Percentiles rank a stretch among this genome's conserved stretches.
phyloP scores from a whole-genome alignment of 495 filamentous ascomycete genomes.

The Clohesyomyces aquaticus region DNA sequence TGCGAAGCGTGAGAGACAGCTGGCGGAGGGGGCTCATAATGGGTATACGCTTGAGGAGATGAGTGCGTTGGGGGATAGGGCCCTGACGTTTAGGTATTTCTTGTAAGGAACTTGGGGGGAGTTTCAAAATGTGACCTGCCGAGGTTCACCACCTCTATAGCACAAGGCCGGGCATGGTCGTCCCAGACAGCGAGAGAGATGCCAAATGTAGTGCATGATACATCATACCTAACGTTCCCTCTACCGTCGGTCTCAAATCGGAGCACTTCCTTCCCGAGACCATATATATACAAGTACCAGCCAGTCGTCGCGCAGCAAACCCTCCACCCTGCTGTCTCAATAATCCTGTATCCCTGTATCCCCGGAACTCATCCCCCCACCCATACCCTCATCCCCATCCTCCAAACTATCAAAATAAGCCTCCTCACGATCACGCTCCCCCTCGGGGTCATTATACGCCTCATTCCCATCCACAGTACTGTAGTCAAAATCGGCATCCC shows the following conservation, averaged over 20 bases:
- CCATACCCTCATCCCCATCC: slow-evolving; percentile 69
- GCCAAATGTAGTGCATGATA: background rate
- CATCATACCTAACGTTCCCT: background rate
- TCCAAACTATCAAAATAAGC: slow-evolving; percentile 77
- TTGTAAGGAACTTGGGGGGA: slow-evolving; percentile 35
- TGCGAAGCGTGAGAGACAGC: slow-evolving; percentile 48
- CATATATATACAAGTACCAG: background rate
- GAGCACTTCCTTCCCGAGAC: background rate
- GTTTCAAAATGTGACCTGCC: too few species aligned
- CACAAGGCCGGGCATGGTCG: background rate
- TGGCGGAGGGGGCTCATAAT: slow-evolving; percentile 52
- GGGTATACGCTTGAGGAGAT: slow-evolving; percentile 58
- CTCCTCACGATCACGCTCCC: slow-evolving; percentile 63
- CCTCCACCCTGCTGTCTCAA: slow-evolving; percentile 42
- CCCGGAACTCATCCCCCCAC: slow-evolving; percentile 55
- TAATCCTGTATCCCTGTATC: slow-evolving; percentile 86
- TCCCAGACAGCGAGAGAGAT: background rate
- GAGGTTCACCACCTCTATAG: background rate
- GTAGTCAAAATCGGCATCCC: slow-evolving; percentile 79
- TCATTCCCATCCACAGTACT: slow-evolving; percentile 67
- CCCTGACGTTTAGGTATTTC: slow-evolving; percentile 68
- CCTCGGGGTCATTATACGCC: slow-evolving; percentile 65
- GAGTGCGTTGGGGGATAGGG: slow-evolving; percentile 64
- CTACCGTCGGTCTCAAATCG: background rate
- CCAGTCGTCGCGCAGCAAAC: background rate